Base-by-base conservation (phyloP, 1,284 basidiomycete genomes). In the Thelephora terrestris region DNA sequence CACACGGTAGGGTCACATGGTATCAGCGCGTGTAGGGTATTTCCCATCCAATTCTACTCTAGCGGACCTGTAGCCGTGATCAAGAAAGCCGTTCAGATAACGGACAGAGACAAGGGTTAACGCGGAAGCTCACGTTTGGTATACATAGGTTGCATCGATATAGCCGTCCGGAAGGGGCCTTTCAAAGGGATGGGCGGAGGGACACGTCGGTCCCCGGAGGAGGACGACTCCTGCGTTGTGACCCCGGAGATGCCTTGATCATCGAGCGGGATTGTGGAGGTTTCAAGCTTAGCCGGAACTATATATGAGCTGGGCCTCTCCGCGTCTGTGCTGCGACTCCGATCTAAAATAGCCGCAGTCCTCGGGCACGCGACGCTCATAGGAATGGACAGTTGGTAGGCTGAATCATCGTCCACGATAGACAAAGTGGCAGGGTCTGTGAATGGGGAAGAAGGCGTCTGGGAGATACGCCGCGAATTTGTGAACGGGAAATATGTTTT, bases 41-140 rank as follows among this genome's bases (percentile, higher is more conserved):
- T 68, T 69, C 7, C 67, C 69, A 52, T 70, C 68, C 39, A 70
- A 45, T 35, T 52, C 5, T 42, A 54, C 27, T 9, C 55, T 48
- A 32, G 54, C 25, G 12, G 53, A 45, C 3, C 39, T 37, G 7
- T 49, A 46, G 23, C 40, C 46, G 27, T 40, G 50, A 47, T 64
- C 57, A 10, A 48, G 50, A 9, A 27, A 27, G 4, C 14, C 12
- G 29, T 32, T 10, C 29, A 10, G 29, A 32, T 27, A 27, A 27
- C 9, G 25, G 9, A 27, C 4, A 9, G 29, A 14, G 29, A 14
- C 14, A 3, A 32, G 29, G 9, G 9, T 6, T 6, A 12, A 12
- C 14, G 29, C 3, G 29, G 29, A 12, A 39, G 21, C 39, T 14
- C 39, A 42, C 39, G n/a, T 42, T 20, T 21, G 21, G 21, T 42